These are phyloP conservation scores for Neurospora crassa DNA, from an alignment of 2,329 filamentous ascomycete species.

Conservation along the genomic window DNA sequence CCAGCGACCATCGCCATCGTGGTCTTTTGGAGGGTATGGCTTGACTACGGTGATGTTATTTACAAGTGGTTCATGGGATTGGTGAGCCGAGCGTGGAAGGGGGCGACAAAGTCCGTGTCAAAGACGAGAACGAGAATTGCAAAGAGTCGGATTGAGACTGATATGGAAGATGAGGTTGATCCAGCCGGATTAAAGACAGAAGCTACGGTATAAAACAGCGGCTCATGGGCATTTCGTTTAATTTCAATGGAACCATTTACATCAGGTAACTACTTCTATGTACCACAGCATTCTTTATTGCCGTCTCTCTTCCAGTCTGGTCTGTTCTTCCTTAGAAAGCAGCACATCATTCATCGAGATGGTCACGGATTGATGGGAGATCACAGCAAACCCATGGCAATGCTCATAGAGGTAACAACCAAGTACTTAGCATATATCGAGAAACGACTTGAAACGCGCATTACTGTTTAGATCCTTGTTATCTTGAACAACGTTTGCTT, in stretches of 20 bases:
- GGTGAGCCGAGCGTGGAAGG: neutral
- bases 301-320: neutral
- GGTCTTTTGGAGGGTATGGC: constrained; percentile 10
- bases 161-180: neutral
- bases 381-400: neutral
- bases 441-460: neutral
- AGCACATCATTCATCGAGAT: neutral
- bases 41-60: constrained; percentile 9
- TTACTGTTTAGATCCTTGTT: neutral
- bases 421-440: neutral
- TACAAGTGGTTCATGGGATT: neutral
- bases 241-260: too few relatives aligned
- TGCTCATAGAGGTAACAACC: too few relatives aligned
- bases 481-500: neutral
- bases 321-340: neutral
- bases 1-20: constrained; percentile 11
- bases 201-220: neutral
- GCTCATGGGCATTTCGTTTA: too few relatives aligned
- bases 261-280: neutral
- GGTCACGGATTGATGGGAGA: neutral
- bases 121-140: neutral
- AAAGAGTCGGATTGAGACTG: neutral
- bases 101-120: neutral
- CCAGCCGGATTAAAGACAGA: neutral
- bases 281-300: neutral